Evolutionary conservation across 1,284 basidiomycete genomes (phyloP), one percentile per base, ranked within the genome.

Genomic region (Schizophyllum amplum): DNA sequence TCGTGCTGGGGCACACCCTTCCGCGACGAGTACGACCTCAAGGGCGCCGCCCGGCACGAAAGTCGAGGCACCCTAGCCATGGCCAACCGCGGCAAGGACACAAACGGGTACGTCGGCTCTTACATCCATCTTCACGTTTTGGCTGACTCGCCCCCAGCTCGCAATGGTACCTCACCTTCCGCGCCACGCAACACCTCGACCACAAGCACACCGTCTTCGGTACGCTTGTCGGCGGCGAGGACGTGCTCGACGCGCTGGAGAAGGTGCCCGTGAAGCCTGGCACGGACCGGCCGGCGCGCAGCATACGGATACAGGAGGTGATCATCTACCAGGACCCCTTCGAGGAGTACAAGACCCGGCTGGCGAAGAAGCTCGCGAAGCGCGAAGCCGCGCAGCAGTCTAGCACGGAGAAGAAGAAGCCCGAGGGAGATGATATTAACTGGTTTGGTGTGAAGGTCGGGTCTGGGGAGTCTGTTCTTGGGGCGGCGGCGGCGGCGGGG

Each of bases 1-100:
- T 94, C 92, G n/a, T 87, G 85, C 67, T 99, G 96, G 96, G 94
- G 91, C 4, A 91, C 89, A 23, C 90, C 92, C 4, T 99, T 99
- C 73, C 81, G 94, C 56, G 96, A 99, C 67, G 96, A 98, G 72
- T 84, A 90, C 65, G 85, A 88, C 65, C 69, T 90, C 61, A 94
- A 92, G 68, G 86, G 85, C 52, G 92, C 93, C 1, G 90, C 84
- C 21, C 88, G 87, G 69, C 93, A 95, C 65, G 92, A 94, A 61
- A 75, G 79, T 48, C 78, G 94, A 9, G 94, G 94, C 7, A 67
- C 82, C 15, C 63, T 98, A 47, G 87, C 91, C 0, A 97, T 97
- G 94, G 94, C 94, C 1, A 98, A 97, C 70, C 89, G 89, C 67
- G 94, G 94, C 1, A 77, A 89, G 4, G 82, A 83, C 53, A 92